Conservation (phyloP, 192 early-diverging fungal species). For the Gonapodya prolifera region DNA sequence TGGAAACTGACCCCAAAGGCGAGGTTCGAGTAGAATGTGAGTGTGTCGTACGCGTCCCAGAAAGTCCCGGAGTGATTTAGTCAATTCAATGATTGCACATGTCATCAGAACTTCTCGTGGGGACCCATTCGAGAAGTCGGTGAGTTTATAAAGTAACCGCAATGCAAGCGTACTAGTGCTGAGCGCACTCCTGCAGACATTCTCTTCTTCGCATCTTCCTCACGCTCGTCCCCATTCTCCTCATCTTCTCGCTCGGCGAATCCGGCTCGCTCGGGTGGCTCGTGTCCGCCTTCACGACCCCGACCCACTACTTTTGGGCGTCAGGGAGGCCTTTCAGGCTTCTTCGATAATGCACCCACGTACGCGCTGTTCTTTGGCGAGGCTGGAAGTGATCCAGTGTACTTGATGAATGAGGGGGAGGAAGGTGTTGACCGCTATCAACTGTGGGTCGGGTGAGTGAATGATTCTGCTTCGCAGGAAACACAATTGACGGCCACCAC, state of each 20-base stretch:
- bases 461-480: too few species aligned
- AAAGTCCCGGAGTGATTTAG: too few species aligned
- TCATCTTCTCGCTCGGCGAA: background rate
- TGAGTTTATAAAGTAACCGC: background rate
- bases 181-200: background rate
- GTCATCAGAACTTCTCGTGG: background rate
- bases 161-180: background rate
- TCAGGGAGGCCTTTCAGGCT: background rate
- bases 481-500: too few species aligned
- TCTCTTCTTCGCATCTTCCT: background rate
- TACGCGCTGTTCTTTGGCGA: background rate
- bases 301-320: constrained; percentile 2
- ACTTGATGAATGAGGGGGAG: background rate
- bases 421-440: background rate
- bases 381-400: background rate
- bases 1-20: background rate
- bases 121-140: background rate
- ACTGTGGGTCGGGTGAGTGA: background rate
- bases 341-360: background rate
- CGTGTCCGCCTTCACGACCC: background rate
- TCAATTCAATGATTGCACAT: too few species aligned
- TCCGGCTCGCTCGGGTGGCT: background rate
- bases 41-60: too few species aligned
- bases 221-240: background rate
- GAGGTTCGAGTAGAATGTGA: background rate